Conservation (phyloP, 2,329 filamentous ascomycete species). For the Emericellopsis atlantica region DNA sequence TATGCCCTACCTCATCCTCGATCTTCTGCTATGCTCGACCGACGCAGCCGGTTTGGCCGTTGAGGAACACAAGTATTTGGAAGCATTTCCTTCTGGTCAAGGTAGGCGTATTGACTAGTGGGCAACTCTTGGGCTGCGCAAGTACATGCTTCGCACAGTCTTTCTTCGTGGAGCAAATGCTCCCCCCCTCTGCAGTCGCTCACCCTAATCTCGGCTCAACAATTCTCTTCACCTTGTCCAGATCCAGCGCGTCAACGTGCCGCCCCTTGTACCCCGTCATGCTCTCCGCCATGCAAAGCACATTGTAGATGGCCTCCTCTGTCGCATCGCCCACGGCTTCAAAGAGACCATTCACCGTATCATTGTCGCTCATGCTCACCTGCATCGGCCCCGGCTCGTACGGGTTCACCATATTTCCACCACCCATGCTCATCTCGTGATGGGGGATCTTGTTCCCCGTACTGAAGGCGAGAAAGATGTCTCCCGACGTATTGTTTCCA, state of each 20-base stretch:
- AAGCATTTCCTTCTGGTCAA: too few species aligned
- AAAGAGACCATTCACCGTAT: slow-evolving; percentile 48
- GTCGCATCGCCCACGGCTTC: slow-evolving; percentile 49
- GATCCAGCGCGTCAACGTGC: slow-evolving; percentile 34
- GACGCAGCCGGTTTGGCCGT: too few species aligned
- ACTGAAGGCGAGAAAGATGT: slow-evolving; percentile 56
- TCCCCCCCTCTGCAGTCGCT: too few species aligned
- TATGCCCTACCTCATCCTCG: too few species aligned
- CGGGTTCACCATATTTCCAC: slow-evolving; percentile 22
- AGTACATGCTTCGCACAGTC: too few species aligned
- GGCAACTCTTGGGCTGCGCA: too few species aligned
- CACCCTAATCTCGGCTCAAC: slow-evolving; percentile 11
- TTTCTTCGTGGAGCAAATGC: too few species aligned
- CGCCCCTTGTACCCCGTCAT: slow-evolving; percentile 39
- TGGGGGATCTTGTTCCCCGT: slow-evolving; percentile 38
- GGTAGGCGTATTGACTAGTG: too few species aligned
- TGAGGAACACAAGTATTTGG: too few species aligned
- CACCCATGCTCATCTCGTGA: slow-evolving; percentile 14
- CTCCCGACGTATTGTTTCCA: slow-evolving; percentile 49
- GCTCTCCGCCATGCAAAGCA: slow-evolving; percentile 46
- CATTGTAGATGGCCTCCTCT: slow-evolving; percentile 55
- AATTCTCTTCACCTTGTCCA: slow-evolving; percentile 31
- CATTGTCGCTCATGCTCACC: slow-evolving; percentile 20
- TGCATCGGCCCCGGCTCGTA: slow-evolving; percentile 20
- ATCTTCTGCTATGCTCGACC: too few species aligned